phyloP scores from a whole-genome alignment of 2,329 filamentous ascomycete genomes.

The Neofusicoccum umdonicola region DNA sequence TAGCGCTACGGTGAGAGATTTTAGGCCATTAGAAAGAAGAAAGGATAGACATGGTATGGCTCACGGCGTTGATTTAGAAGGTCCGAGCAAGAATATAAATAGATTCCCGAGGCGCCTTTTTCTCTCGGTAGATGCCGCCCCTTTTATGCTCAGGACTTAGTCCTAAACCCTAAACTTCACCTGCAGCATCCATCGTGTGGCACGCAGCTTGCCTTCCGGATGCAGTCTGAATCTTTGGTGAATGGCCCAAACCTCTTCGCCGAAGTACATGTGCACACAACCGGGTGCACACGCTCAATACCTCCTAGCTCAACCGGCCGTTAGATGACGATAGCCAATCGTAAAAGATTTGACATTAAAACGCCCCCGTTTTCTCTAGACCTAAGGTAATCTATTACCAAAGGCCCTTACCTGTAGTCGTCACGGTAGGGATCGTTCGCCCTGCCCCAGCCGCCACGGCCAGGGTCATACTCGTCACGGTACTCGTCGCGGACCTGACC shows the following conservation, averaged over 20 bases:
- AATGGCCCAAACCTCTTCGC: background rate
- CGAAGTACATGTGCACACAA: background rate
- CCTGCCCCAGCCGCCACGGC: conserved; percentile 82
- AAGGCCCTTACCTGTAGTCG: conserved; percentile 15
- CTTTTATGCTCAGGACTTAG: background rate
- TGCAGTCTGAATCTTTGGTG: background rate
- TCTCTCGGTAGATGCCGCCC: background rate
- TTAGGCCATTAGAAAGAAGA: background rate
- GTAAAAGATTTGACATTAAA: background rate
- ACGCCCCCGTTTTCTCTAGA: background rate
- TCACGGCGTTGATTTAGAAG: background rate
- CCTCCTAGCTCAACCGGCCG: background rate
- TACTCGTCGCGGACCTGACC: conserved; percentile 98
- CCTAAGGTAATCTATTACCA: background rate
- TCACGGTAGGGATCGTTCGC: conserved; percentile 52
- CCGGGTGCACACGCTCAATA: background rate
- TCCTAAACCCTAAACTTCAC: background rate
- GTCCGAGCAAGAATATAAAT: background rate
- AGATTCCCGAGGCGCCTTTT: background rate
- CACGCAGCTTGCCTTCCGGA: background rate
- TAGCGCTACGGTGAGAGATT: background rate
- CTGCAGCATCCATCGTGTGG: background rate
- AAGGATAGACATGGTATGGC: background rate
- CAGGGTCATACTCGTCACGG: conserved; percentile 93
- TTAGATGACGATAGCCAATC: background rate